Evolutionary conservation across 768 basidiomycete species (phyloP).

Genomic region (Boletus tomentosulus): DNA sequence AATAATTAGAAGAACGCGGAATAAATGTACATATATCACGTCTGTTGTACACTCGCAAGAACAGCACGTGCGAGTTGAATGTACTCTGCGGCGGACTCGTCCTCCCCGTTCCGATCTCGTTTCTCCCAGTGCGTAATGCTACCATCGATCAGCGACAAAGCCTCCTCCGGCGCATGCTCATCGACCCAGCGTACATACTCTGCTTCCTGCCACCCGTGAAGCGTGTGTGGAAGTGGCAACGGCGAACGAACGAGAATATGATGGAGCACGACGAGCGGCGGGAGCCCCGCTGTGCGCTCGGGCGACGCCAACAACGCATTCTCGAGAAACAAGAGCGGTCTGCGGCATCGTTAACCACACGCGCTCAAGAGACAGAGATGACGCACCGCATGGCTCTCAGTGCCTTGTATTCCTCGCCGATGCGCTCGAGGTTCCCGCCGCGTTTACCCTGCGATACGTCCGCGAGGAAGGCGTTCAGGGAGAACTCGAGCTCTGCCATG

Average conservation of each 20-base stretch:
- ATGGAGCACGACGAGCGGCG: conserved; percentile 85
- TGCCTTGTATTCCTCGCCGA: conserved; percentile 85
- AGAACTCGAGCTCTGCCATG: conserved; percentile 96
- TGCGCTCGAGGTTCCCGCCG: conserved; percentile 61
- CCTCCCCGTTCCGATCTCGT: conserved; percentile 52
- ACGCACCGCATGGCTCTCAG: conserved; percentile 82
- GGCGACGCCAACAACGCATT: conserved; percentile 63
- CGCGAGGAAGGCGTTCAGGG: conserved; percentile 72
- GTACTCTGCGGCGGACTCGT: conserved; percentile 54
- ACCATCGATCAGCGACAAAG: conserved; percentile 74
- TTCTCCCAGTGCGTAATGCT: conserved; percentile 80
- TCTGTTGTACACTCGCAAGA: conserved; percentile 39
- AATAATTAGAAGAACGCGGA: neutral
- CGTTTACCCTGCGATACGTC: conserved; percentile 56
- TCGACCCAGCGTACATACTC: conserved; percentile 97
- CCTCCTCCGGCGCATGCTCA: conserved; percentile 81
- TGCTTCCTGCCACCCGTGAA: conserved; percentile 92
- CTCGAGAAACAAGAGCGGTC: conserved; percentile 87
- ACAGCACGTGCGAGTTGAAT: conserved; percentile 66
- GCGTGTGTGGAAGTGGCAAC: conserved; percentile 77
- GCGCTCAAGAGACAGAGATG: neutral
- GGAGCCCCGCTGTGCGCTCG: conserved; percentile 68
- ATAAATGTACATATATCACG: conserved; percentile 8
- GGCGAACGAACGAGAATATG: conserved; percentile 89
- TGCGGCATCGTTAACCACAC: conserved; percentile 27